Conservation (phyloP, 768 basidiomycete species). For the Hericium alpestre region DNA sequence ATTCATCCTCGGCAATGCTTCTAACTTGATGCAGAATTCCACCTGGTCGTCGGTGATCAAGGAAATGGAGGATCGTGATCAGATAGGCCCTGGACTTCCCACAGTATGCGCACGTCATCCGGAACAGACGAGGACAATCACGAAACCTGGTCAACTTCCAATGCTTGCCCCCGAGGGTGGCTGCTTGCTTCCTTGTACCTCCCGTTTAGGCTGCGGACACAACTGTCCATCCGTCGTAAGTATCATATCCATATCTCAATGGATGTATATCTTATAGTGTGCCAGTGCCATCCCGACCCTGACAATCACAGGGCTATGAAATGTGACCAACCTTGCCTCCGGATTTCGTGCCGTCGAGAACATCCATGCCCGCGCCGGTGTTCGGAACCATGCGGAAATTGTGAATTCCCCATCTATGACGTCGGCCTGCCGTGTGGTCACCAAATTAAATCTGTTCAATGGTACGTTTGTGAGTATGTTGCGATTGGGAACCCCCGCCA, state of each 20-base stretch:
- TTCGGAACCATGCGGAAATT: constrained; percentile 19
- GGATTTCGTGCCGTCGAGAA: constrained; percentile 11
- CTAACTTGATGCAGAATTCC: constrained; percentile 36
- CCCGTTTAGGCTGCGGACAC: constrained; percentile 21
- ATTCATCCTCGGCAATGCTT: constrained; percentile 61
- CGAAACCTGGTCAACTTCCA: constrained; percentile 8
- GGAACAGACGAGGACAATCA: neutral
- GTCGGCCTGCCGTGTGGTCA: constrained; percentile 22
- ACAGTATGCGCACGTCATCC: constrained; percentile 12
- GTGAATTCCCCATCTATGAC: constrained; percentile 15
- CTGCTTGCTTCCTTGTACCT: constrained; percentile 20
- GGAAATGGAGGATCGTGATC: constrained; percentile 39
- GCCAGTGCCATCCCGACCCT: constrained; percentile 15
- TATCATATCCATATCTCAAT: neutral
- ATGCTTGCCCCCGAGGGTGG: constrained; percentile 17
- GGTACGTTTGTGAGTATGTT: constrained; percentile 12
- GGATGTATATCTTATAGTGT: neutral
- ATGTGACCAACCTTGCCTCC: constrained; percentile 17
- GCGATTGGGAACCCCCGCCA: neutral
- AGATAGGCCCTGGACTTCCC: constrained; percentile 4
- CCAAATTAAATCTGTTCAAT: constrained; percentile 12
- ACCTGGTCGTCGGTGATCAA: constrained; percentile 54
- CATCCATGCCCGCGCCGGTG: constrained; percentile 21
- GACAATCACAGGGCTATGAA: constrained; percentile 13
- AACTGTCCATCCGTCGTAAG: constrained; percentile 19